These are phyloP conservation scores for Oryza australiensis DNA, from an alignment of 176 grass and related monocot species.

Conservation along the genomic window DNA sequence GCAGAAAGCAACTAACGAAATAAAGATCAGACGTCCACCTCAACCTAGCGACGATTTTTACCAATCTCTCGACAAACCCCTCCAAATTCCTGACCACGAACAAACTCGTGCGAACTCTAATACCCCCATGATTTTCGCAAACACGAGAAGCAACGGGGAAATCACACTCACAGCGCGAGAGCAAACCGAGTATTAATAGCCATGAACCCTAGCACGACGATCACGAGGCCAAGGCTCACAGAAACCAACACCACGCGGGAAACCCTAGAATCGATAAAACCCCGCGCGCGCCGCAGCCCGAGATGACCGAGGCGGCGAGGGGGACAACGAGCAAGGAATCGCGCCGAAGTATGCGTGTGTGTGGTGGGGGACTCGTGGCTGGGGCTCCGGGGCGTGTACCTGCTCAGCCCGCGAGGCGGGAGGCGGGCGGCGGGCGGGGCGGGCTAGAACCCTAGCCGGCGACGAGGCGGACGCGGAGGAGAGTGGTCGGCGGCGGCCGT, in stretches of 20 bases:
- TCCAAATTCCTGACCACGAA: neutral
- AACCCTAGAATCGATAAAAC: neutral
- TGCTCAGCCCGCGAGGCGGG: neutral
- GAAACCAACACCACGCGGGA: neutral
- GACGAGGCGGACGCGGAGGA: neutral
- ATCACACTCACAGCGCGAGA: neutral
- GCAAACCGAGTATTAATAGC: neutral
- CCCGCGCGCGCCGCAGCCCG: neutral
- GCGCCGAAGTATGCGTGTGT: neutral
- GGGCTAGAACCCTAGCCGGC: constrained; percentile 32
- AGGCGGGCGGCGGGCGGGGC: neutral
- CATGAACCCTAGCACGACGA: neutral
- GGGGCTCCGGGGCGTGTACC: neutral
- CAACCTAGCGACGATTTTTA: neutral
- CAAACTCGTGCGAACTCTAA: neutral
- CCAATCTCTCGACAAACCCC: neutral
- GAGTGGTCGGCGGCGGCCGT: neutral
- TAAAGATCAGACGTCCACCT: neutral
- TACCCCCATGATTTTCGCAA: neutral
- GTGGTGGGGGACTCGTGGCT: neutral
- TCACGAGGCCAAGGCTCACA: neutral
- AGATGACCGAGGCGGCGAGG: neutral
- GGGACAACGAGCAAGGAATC: neutral
- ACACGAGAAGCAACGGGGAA: neutral
- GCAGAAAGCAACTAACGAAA: neutral